Base-by-base conservation (phyloP, 73 alveolate genomes). In the Tetrahymena borealis region DNA sequence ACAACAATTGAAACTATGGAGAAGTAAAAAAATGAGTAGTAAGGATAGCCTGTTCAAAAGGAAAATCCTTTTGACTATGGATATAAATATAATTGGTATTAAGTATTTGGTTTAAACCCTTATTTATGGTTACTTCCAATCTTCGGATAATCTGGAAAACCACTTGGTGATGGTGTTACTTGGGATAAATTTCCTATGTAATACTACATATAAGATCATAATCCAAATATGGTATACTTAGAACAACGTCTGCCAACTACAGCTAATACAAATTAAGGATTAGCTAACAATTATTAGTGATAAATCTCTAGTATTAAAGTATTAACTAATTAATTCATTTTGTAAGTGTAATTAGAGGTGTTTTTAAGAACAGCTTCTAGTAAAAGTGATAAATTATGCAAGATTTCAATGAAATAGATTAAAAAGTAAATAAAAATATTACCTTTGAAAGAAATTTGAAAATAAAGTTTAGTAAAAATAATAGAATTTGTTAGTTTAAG, bases 131-230 rank as follows among this genome's bases (percentile, higher is more conserved):
- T 94, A 31, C 93, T 97, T 38, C 99, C 99, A 15, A 79, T 95
- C 42, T 92, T 43, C 40, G 93, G 94, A 33, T 95, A 96, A 94
- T 79, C 97, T 28, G 99, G 98, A 10, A 97, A 91, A 91, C 99
- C 99, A 18, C 40, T 39, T 18, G 99, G 99, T 9, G 98, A 97
- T 97, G 99, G 99, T 5, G 96, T 97, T 36, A 60, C 90, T 37
- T 97, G 99, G 99, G 91, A 93, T 60, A 60, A 35, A 60, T 60
- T 60, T 35, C 85, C 85, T 7, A 60, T 60, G 38, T 3, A 60
- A 60, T 60, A 60, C 28, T 60, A 60, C 35, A 60, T 60, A 60
- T 60, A 60, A n/a, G 85, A 60, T 9, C 85, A 60, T 60, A 60
- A 60, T 60, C 85, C 85, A 24, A 60, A 60, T 15, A 60, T 60